phyloP scores from a whole-genome alignment of 192 early-diverging fungal genomes.

The Coemansia sp. region DNA sequence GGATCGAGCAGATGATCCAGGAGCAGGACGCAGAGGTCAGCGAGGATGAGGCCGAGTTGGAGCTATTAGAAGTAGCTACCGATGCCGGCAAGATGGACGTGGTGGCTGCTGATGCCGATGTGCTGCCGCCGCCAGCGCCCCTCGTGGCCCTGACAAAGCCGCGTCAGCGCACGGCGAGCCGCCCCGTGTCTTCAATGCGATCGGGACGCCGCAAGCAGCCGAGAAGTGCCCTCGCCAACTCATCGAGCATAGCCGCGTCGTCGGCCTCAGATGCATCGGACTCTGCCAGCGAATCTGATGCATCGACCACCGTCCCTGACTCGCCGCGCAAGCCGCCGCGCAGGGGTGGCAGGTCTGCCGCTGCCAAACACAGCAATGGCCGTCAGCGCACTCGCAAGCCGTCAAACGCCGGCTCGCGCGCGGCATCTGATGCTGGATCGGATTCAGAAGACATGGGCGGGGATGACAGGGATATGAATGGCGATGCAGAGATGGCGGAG shows the following conservation, averaged over 20 bases:
- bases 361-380: neutral
- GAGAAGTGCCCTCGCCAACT: constrained; percentile 12
- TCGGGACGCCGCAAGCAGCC: too few relatives aligned
- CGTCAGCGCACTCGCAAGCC: too few relatives aligned
- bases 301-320: neutral
- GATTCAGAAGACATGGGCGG: too few relatives aligned
- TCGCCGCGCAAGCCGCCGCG: neutral
- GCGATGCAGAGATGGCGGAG: too few relatives aligned
- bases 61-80: too few relatives aligned
- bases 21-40: constrained; percentile 14
- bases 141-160: too few relatives aligned
- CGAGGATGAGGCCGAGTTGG: constrained; percentile 10
- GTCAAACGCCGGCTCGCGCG: constrained; percentile 10
- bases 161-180: too few relatives aligned
- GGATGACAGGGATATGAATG: too few relatives aligned
- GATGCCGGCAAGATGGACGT: constrained; percentile 20
- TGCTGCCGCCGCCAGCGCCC: constrained; percentile 21
- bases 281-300: constrained; percentile 4
- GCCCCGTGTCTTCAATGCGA: too few relatives aligned
- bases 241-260: constrained; percentile 26
- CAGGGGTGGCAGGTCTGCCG: neutral
- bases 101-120: neutral
- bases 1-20: constrained; percentile 22
- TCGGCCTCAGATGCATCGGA: constrained; percentile 16
- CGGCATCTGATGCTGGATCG: constrained; percentile 8